Conservation (phyloP, 2,329 filamentous ascomycete genomes). For the Beauveria caledonica region DNA sequence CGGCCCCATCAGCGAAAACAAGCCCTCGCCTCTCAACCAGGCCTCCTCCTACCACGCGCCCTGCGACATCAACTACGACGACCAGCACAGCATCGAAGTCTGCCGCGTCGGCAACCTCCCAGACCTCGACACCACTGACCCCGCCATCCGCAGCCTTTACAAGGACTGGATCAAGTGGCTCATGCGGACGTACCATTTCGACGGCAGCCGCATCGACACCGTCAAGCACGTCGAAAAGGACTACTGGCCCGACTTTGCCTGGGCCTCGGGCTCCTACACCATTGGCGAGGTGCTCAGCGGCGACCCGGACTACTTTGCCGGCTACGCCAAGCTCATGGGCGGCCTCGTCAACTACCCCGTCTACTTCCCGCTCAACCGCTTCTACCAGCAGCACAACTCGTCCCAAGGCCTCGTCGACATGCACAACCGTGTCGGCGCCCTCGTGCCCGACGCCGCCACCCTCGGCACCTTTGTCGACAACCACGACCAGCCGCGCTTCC, state of each 20-base stretch:
- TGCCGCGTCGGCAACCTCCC: slow-evolving; percentile 51
- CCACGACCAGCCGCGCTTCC: slow-evolving; percentile 49
- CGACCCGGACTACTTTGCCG: slow-evolving; percentile 39
- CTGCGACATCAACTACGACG: slow-evolving; percentile 48
- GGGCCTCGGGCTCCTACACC: slow-evolving; percentile 48
- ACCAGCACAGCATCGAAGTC: slow-evolving; percentile 37
- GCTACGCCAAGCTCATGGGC: slow-evolving; percentile 46
- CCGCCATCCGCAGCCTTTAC: slow-evolving; percentile 40
- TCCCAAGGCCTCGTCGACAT: slow-evolving; percentile 32
- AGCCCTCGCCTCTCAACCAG: slow-evolving; percentile 39
- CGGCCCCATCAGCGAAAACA: slow-evolving; percentile 38
- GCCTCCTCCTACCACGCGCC: slow-evolving; percentile 51
- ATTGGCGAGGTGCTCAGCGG: slow-evolving; percentile 54
- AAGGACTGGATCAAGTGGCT: slow-evolving; percentile 51
- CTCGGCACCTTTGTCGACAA: slow-evolving; percentile 50
- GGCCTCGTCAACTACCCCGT: slow-evolving; percentile 54
- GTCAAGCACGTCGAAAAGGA: slow-evolving; percentile 52
- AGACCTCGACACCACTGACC: slow-evolving; percentile 49
- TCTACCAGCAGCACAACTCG: slow-evolving; percentile 28
- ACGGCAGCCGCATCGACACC: slow-evolving; percentile 53
- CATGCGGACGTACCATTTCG: slow-evolving; percentile 53
- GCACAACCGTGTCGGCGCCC: slow-evolving; percentile 25
- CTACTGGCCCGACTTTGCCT: slow-evolving; percentile 48
- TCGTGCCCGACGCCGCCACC: slow-evolving; percentile 35
- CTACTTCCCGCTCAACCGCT: slow-evolving; percentile 34